A percentile compares a stretch with the other conserved stretches of the same genome.
phyloP scores from a whole-genome alignment of 2,329 filamentous ascomycete genomes.

The Arthrobotrys pseudoclavata region DNA sequence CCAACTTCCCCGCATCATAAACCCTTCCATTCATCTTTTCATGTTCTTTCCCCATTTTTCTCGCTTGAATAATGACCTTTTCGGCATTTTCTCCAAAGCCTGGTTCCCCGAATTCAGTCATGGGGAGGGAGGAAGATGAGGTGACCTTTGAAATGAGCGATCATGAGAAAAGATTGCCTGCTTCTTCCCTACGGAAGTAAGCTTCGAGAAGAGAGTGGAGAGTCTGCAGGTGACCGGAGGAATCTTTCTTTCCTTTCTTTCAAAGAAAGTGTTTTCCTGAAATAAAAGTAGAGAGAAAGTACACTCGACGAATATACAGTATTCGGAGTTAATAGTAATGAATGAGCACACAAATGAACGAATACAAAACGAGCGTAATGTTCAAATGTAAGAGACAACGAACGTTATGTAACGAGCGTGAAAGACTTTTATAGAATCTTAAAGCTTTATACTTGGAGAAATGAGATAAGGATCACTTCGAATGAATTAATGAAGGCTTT shows the following conservation, averaged over 20 bases:
- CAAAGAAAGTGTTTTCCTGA: not conserved
- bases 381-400: constrained; percentile 8
- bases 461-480: not conserved
- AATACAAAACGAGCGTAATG: constrained; percentile 20
- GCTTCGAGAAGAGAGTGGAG: constrained; percentile 30
- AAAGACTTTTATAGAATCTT: not conserved
- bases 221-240: constrained; percentile 35
- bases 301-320: not conserved
- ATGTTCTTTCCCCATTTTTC: constrained; percentile 33
- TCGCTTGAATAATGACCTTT: constrained; percentile 10
- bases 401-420: constrained; percentile 1
- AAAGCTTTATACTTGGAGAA: not conserved
- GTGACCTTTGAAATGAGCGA: constrained; percentile 1
- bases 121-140: not conserved
- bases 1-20: constrained; percentile 50
- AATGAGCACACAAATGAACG: constrained; percentile 7
- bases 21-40: constrained; percentile 42
- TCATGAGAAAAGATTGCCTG: constrained; percentile 33
- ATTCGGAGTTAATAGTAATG: not conserved
- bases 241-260: constrained; percentile 32
- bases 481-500: not conserved
- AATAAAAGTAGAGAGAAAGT: not conserved
- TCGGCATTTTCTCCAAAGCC: constrained; percentile 17
- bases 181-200: no score
- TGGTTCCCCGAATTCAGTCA: not conserved